These are phyloP conservation scores for Fusarium ramigenum DNA, from an alignment of 2,329 filamentous ascomycete genomes.

Conservation along the genomic window DNA sequence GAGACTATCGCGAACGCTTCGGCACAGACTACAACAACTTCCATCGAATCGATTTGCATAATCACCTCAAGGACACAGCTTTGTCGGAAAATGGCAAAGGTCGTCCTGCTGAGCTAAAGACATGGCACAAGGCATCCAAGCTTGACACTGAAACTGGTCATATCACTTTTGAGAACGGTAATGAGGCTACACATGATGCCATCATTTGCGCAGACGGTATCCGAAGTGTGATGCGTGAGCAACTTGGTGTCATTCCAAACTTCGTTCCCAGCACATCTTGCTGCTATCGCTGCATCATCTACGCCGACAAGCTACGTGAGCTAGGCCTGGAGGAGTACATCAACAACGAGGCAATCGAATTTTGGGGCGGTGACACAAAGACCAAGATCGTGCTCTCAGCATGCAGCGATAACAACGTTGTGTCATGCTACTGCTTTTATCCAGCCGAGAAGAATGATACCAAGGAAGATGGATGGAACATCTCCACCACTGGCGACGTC, in stretches of 20 bases:
- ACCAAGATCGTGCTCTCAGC: constrained; percentile 73
- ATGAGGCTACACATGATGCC: constrained; percentile 4
- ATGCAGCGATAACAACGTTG: constrained; percentile 66
- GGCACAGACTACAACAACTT: constrained; percentile 19
- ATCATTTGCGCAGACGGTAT: constrained; percentile 17
- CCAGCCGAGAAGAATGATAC: constrained; percentile 66
- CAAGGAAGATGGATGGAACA: constrained; percentile 63
- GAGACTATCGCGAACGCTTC: constrained; percentile 12
- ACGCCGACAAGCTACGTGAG: constrained; percentile 4
- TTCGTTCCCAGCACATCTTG: constrained; percentile 6
- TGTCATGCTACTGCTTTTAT: constrained; percentile 74
- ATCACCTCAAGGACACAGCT: constrained; percentile 5
- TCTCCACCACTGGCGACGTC: constrained; percentile 59
- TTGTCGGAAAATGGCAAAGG: background rate
- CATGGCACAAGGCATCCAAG: constrained; percentile 3
- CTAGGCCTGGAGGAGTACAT: constrained; percentile 8
- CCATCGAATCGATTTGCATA: constrained; percentile 14
- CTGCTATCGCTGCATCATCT: constrained; percentile 14
- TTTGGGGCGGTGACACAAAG: constrained; percentile 66
- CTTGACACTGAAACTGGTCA: background rate
- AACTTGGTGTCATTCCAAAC: background rate
- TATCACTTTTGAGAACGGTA: background rate
- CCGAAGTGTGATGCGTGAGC: constrained; percentile 5
- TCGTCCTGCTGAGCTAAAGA: background rate
- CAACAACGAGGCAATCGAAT: constrained; percentile 61